A percentile compares a stretch with the other conserved stretches of the same genome.
phyloP scores from a whole-genome alignment of 768 basidiomycete species.

The Lentinula guzmanii region DNA sequence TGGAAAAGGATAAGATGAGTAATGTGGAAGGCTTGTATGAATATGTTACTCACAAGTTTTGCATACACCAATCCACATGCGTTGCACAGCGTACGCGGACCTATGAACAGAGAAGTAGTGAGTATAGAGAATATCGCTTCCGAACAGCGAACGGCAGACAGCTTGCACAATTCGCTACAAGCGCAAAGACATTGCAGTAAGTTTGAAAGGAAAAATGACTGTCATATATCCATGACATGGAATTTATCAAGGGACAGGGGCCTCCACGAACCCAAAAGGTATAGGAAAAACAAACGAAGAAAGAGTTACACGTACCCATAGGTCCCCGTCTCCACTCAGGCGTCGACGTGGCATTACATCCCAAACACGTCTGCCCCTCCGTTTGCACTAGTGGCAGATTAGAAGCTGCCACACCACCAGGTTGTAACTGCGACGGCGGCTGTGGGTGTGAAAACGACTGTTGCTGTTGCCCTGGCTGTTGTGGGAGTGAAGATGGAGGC shows the following conservation, averaged over 20 bases:
- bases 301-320: slow-evolving; percentile 47
- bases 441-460: neutral
- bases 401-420: neutral
- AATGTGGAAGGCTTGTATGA: slow-evolving; percentile 1
- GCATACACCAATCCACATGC: slow-evolving; percentile 85
- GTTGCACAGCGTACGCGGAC: slow-evolving; percentile 79
- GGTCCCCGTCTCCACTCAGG: slow-evolving; percentile 86
- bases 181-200: neutral
- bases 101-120: slow-evolving; percentile 25
- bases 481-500: neutral
- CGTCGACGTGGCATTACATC: slow-evolving; percentile 78
- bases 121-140: neutral
- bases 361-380: slow-evolving; percentile 73
- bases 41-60: slow-evolving; percentile 57
- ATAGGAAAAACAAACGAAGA: neutral
- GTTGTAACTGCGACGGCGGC: neutral
- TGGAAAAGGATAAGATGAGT: neutral
- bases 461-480: neutral
- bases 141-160: neutral
- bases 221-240: neutral
- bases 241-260: neutral
- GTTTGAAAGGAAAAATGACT: slow-evolving; percentile 4
- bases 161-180: neutral
- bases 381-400: slow-evolving; percentile 13
- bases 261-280: neutral